Base-by-base conservation (phyloP, 2,329 filamentous ascomycete genomes). In the Verticillium nubilum region DNA sequence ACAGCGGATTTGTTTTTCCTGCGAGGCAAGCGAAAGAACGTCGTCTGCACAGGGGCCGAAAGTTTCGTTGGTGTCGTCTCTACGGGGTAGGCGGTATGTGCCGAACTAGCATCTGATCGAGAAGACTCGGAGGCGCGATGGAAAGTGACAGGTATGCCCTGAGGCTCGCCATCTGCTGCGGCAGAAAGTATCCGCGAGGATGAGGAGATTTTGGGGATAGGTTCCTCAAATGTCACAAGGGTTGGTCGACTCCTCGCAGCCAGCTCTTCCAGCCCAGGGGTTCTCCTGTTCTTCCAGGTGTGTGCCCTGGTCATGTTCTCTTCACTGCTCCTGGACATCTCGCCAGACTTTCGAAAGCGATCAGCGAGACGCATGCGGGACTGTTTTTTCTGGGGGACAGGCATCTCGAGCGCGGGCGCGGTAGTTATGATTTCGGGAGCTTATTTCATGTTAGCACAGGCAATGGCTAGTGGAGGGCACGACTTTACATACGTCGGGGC, bases 371-470 rank as follows among this genome's bases (percentile, higher is more conserved):
- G 81, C 62, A 86, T 76, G 47, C 84, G 79, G 31, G 83, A 81
- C 47, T 79, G 72, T 64, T 83, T 86, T 70, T 83, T 87, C 55
- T 78, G 82, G 61, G 79, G 71, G 56, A 71, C 66, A 35, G 79
- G 78, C 23, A 85, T 70, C 57, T 89, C 84, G 65, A 87, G 83
- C 9, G 92, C 95, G 10, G 95, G 93, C 17, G 93, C 91, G 12
- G 94, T 98, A 56, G 90, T 97, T 72, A 98, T 95, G 70, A 98
- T 98, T 66, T 85, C 80, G 54, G 86, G 85, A 63, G 85, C 85
- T 88, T 50, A 19, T 23, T 15, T 50, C 19, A 23, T 13, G 19
- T 50, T 13, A 50, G 67, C 53, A 28, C 56, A 61, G 5, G 50
- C 15, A 15, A 42, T 54, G 55, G 13, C 15, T 47, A 42, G 37